These are phyloP conservation scores for Limnanthes douglasii DNA, from an alignment of 345 rosid genomes.

Conservation along the genomic window DNA sequence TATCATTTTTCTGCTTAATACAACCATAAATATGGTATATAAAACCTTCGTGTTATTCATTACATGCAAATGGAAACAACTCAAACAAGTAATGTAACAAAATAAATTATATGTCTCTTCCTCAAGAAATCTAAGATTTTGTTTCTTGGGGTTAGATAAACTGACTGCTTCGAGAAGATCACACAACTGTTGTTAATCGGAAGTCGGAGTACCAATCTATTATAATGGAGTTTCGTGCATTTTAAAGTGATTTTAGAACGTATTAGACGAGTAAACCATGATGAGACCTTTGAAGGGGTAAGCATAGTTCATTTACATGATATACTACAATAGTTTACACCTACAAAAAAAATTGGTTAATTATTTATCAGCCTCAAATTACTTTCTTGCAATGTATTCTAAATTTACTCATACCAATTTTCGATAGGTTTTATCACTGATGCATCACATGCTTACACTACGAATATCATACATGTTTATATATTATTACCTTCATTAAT, in stretches of 20 bases:
- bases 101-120: too few relatives aligned
- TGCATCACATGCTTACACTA: slow-evolving; percentile 1
- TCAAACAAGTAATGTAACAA: too few relatives aligned
- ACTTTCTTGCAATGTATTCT: not conserved
- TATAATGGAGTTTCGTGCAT: slow-evolving; percentile 87
- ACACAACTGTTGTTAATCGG: slow-evolving; percentile 64
- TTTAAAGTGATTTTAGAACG: slow-evolving; percentile 89
- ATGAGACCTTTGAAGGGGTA: slow-evolving; percentile 97
- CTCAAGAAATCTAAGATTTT: too few relatives aligned
- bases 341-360: too few relatives aligned
- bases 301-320: too few relatives aligned
- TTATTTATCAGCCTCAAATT: slow-evolving; percentile 3
- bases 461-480: not conserved
- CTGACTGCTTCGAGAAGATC: slow-evolving; percentile 88
- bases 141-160: slow-evolving; percentile 36
- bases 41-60: too few relatives aligned
- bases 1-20: too few relatives aligned
- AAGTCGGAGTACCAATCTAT: slow-evolving; percentile 68
- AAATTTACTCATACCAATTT: too few relatives aligned
- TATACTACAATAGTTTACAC: too few relatives aligned
- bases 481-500: not conserved
- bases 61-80: too few relatives aligned
- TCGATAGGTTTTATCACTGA: too few relatives aligned
- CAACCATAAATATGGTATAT: too few relatives aligned
- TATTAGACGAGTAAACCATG: slow-evolving; percentile 93